phyloP scores from a whole-genome alignment of 2,329 filamentous ascomycete species.

The Akanthomyces lecanii region DNA sequence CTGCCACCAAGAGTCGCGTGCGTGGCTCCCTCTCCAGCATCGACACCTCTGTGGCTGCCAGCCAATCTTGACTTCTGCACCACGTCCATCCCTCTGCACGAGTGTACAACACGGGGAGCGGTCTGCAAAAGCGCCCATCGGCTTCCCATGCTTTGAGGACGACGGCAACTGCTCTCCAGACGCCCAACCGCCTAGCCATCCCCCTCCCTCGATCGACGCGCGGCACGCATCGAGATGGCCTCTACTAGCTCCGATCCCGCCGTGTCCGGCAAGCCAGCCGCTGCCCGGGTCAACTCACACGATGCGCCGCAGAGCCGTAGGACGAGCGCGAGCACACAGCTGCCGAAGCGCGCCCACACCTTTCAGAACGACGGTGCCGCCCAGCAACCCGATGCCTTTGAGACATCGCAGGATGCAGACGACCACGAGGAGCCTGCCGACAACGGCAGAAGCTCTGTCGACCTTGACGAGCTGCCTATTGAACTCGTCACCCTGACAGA shows the following conservation, averaged over 20 bases:
- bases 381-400: constrained; percentile 44
- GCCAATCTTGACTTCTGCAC: neutral
- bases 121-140: neutral
- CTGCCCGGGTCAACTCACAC: constrained; percentile 7
- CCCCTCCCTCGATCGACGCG: neutral
- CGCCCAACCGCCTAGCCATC: neutral
- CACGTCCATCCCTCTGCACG: neutral
- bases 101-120: neutral
- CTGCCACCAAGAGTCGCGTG: constrained; percentile 1
- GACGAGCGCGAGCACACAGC: constrained; percentile 29
- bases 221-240: constrained; percentile 3
- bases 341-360: constrained; percentile 44
- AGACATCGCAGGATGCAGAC: constrained; percentile 38
- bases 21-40: neutral
- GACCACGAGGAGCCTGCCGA: constrained; percentile 43
- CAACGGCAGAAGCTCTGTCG: constrained; percentile 53
- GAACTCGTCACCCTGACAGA: constrained; percentile 89
- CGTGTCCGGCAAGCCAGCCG: neutral
- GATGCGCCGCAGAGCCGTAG: constrained; percentile 22
- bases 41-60: neutral
- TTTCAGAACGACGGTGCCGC: constrained; percentile 36
- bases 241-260: neutral
- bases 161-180: too few species aligned
- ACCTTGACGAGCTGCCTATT: constrained; percentile 86
- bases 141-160: neutral